Evolutionary conservation across 1,139 yeast species (phyloP).

Genomic region (Yamadazyma friedrichii): DNA sequence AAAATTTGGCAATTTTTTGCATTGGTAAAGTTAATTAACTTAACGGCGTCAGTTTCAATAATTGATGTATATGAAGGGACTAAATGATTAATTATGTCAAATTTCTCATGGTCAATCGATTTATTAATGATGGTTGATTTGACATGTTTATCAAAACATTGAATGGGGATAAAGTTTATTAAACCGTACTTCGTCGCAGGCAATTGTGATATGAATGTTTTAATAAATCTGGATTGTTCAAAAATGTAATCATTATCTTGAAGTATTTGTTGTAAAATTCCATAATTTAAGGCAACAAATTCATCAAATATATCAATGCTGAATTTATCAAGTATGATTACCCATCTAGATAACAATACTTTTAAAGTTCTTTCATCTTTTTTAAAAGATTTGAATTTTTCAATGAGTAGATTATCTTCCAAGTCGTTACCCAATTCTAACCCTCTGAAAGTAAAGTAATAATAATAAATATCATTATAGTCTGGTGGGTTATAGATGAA

Average conservation of each 20-base stretch:
- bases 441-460: constrained; percentile 7
- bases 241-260: constrained; percentile 1
- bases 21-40: constrained; percentile 12
- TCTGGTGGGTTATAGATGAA: neutral
- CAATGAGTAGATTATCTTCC: neutral
- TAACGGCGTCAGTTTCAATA: constrained; percentile 42
- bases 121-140: constrained; percentile 40
- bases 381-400: constrained; percentile 18
- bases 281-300: neutral
- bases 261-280: neutral
- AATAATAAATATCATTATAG: constrained; percentile 3
- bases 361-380: constrained; percentile 2
- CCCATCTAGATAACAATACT: constrained; percentile 53
- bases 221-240: constrained; percentile 3
- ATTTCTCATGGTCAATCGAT: constrained; percentile 14
- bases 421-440: constrained; percentile 5
- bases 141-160: constrained; percentile 43
- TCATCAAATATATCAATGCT: neutral
- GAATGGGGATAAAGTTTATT: constrained; percentile 41
- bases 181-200: neutral
- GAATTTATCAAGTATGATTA: constrained; percentile 34
- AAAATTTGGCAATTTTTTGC: constrained; percentile 3
- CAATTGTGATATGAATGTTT: neutral
- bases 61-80: constrained; percentile 53
- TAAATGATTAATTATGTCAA: constrained; percentile 1